A percentile compares a stretch with the other conserved stretches of the same genome.
These are phyloP conservation scores for Ganoderma boninense DNA, from an alignment of 1,284 basidiomycete genomes.

Conservation along the genomic window DNA sequence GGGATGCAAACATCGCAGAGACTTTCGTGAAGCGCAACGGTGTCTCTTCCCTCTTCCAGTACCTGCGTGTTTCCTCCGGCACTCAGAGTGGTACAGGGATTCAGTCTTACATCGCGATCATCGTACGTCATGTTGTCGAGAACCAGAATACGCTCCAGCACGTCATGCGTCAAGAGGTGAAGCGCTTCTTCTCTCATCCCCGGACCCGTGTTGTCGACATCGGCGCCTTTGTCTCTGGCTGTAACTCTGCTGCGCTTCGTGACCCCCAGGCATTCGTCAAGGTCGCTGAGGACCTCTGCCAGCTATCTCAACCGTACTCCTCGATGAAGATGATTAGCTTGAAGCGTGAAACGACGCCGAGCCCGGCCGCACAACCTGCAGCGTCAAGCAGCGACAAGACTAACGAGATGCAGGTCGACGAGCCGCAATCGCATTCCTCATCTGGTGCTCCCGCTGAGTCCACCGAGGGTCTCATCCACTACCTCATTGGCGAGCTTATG, in stretches of 20 bases:
- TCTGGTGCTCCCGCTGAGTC: constrained; percentile 48
- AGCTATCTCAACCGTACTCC: constrained; percentile 74
- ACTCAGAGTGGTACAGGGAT: constrained; percentile 63
- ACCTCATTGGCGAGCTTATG: constrained; percentile 78
- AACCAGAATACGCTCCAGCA: constrained; percentile 70
- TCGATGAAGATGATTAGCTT: constrained; percentile 71
- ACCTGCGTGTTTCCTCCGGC: constrained; percentile 62
- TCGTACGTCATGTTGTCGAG: constrained; percentile 93
- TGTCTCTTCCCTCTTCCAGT: constrained; percentile 70
- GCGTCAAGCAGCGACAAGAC: constrained; percentile 38
- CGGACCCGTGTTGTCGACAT: constrained; percentile 79
- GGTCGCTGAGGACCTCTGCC: constrained; percentile 74
- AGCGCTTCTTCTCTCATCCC: constrained; percentile 76
- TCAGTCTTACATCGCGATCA: constrained; percentile 86
- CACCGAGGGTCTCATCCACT: constrained; percentile 75
- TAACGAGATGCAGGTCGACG: constrained; percentile 75
- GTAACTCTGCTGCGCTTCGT: constrained; percentile 84
- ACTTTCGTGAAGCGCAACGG: constrained; percentile 75
- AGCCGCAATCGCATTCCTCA: constrained; percentile 36
- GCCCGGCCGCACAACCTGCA: constrained; percentile 30
- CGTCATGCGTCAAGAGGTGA: constrained; percentile 87
- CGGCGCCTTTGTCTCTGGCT: constrained; percentile 77
- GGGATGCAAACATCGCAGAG: constrained; percentile 66
- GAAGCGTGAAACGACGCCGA: constrained; percentile 47
- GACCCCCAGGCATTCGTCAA: constrained; percentile 84